phyloP scores from a whole-genome alignment of 116 monocot species.

The Iris pallida region DNA sequence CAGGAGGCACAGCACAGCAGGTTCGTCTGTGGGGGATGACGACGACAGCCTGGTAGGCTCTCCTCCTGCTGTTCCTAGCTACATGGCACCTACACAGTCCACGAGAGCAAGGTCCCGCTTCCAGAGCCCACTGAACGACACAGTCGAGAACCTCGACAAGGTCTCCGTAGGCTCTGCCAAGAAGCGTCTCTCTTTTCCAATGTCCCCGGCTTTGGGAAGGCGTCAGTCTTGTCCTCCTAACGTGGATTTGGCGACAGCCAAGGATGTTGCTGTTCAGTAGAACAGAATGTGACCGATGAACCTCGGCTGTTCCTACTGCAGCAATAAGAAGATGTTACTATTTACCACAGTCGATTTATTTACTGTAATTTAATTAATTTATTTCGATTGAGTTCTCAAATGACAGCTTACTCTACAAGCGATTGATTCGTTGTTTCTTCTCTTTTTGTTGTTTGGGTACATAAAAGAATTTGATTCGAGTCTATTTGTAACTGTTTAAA shows the following conservation, averaged over 20 bases:
- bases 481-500: no score
- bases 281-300: not conserved
- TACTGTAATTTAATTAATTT: no score
- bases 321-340: no score
- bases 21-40: conserved; percentile 35
- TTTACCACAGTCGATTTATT: no score
- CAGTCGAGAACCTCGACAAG: conserved; percentile 5
- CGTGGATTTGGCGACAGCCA: conserved; percentile 14
- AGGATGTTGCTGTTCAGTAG: conserved; percentile 2
- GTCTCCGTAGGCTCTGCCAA: conserved; percentile 22
- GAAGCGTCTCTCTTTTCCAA: conserved; percentile 41
- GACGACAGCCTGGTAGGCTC: conserved; percentile 41
- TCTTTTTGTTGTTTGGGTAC: no score
- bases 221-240: conserved; percentile 50
- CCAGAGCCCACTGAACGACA: conserved; percentile 22
- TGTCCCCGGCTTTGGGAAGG: conserved; percentile 12
- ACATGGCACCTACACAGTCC: conserved; percentile 50
- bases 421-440: no score
- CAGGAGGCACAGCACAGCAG: conserved; percentile 43
- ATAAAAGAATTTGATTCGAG: no score
- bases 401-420: no score
- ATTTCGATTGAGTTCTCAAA: no score
- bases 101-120: conserved; percentile 31
- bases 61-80: conserved; percentile 29
- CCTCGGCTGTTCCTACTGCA: not conserved